phyloP scores from a whole-genome alignment of 2,329 filamentous ascomycete genomes.

The Colletotrichum tabaci region DNA sequence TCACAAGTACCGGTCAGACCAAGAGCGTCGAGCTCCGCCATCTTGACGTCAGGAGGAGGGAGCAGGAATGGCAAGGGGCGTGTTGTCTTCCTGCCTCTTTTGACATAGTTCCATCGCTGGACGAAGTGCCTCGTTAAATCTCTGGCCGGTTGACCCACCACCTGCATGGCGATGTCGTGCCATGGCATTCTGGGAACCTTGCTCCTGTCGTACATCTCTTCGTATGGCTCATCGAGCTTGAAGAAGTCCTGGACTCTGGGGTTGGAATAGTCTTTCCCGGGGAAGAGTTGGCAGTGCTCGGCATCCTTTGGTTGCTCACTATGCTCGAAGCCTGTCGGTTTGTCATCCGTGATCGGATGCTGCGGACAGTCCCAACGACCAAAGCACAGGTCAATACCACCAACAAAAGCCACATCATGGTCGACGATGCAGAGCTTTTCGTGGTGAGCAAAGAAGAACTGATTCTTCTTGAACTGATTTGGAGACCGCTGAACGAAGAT shows the following conservation, averaged over 20 bases:
- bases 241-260: slow-evolving; percentile 96
- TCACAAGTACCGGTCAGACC: slow-evolving; percentile 96
- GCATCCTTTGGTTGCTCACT: slow-evolving; percentile 85
- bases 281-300: slow-evolving; percentile 95
- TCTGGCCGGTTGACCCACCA: slow-evolving; percentile 94
- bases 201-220: slow-evolving; percentile 97
- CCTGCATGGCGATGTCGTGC: slow-evolving; percentile 98
- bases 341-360: slow-evolving; percentile 92
- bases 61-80: slow-evolving; percentile 93
- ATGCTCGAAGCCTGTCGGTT: slow-evolving; percentile 92
- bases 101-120: slow-evolving; percentile 97
- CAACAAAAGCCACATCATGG: slow-evolving; percentile 95
- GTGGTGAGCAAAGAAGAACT: slow-evolving; percentile 99
- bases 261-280: slow-evolving; percentile 98
- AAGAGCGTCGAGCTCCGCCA: slow-evolving; percentile 87
- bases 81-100: slow-evolving; percentile 92
- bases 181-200: slow-evolving; percentile 95
- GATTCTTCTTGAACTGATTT: slow-evolving; percentile 98
- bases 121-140: slow-evolving; percentile 97
- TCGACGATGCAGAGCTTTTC: slow-evolving; percentile 98
- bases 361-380: slow-evolving; percentile 98
- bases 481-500: slow-evolving; percentile 96
- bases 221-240: slow-evolving; percentile 91
- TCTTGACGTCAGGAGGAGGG: slow-evolving; percentile 91
- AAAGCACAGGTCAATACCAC: slow-evolving; percentile 96